These are phyloP conservation scores for Kodamaea fungicola DNA, from an alignment of 1,139 yeast species.

Conservation along the genomic window DNA sequence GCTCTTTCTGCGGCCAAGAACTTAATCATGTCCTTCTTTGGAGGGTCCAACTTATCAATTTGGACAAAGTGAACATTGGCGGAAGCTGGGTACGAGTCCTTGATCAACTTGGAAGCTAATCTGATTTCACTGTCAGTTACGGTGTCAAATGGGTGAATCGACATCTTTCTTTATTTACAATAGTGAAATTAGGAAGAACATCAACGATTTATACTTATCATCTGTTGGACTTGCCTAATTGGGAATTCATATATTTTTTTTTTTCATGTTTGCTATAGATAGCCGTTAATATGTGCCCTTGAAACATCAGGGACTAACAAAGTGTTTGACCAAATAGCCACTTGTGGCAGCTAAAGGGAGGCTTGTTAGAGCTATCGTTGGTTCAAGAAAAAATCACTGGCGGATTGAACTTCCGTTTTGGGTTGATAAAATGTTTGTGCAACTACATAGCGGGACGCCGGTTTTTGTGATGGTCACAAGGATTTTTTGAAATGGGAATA, in stretches of 20 bases:
- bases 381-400: no score
- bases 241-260: not conserved
- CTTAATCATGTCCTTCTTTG: constrained; percentile 68
- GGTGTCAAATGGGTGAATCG: constrained; percentile 60
- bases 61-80: constrained; percentile 65
- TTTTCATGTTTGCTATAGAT: not conserved
- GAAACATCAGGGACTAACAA: not conserved
- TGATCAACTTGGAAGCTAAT: constrained; percentile 59
- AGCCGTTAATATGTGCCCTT: not conserved
- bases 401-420: no score
- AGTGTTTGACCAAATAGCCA: no score
- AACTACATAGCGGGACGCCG: no score
- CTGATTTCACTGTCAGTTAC: constrained; percentile 64
- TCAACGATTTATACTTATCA: not conserved
- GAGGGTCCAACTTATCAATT: constrained; percentile 76
- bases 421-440: no score
- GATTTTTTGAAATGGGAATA: no score
- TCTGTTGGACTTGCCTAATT: constrained; percentile 1
- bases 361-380: no score
- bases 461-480: no score
- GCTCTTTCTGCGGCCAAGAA: constrained; percentile 68
- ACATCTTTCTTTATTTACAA: constrained; percentile 3
- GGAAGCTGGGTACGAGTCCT: constrained; percentile 49
- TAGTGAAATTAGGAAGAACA: not conserved
- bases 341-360: no score